phyloP scores from a whole-genome alignment of 2,329 filamentous ascomycete genomes.

The Dactylellina sp. region DNA sequence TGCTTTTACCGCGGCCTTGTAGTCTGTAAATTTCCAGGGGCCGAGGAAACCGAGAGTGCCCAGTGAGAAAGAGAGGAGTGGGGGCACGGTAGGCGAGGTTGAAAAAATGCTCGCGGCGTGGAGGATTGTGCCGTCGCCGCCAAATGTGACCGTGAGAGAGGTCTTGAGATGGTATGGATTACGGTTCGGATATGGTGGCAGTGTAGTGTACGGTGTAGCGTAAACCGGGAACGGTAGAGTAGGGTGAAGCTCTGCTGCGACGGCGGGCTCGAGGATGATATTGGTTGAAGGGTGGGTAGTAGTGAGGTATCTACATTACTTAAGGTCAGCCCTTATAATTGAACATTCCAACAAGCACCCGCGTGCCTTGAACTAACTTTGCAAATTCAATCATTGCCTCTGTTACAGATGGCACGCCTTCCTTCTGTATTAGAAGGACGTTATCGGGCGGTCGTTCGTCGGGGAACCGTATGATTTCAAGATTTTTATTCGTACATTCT shows the following conservation, averaged over 20 bases:
- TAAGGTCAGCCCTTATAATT: background rate
- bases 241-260: slow-evolving; percentile 78
- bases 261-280: slow-evolving; percentile 82
- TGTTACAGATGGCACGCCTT: slow-evolving; percentile 65
- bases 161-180: slow-evolving; percentile 79
- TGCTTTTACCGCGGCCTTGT: slow-evolving; percentile 81
- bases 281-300: slow-evolving; percentile 74
- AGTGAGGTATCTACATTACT: slow-evolving; percentile 23
- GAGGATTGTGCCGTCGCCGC: slow-evolving; percentile 91
- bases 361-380: slow-evolving; percentile 62
- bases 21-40: slow-evolving; percentile 94
- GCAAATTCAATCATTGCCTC: slow-evolving; percentile 69
- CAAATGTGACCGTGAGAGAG: slow-evolving; percentile 88
- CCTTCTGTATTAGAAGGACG: slow-evolving; percentile 76
- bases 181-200: slow-evolving; percentile 57
- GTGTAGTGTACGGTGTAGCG: slow-evolving; percentile 63
- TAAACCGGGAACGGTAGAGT: slow-evolving; percentile 80
- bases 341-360: background rate
- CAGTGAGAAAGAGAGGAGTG: slow-evolving; percentile 95
- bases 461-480: slow-evolving; percentile 48
- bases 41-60: slow-evolving; percentile 93
- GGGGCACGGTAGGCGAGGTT: slow-evolving; percentile 82
- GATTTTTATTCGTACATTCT: slow-evolving; percentile 54
- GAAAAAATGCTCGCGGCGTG: slow-evolving; percentile 89
- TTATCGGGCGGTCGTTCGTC: slow-evolving; percentile 72